Evolutionary conservation across 495 filamentous ascomycete species (phyloP).

Genomic region (Aspergillus taichungensis): DNA sequence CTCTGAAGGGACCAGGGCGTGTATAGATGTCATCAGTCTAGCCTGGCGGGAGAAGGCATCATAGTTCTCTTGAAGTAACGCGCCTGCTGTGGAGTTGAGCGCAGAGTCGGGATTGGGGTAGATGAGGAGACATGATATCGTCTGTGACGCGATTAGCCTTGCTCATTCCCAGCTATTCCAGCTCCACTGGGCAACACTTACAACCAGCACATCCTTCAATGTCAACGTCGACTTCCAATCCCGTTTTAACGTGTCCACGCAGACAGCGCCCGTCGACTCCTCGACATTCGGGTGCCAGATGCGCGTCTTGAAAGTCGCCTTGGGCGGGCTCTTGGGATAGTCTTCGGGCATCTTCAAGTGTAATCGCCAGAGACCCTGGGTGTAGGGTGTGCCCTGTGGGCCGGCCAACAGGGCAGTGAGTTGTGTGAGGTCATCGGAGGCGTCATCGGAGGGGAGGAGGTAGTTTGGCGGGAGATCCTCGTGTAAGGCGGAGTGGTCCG

Average conservation of each 20-base stretch:
- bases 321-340: slow-evolving; percentile 58
- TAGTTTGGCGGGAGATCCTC: slow-evolving; percentile 57
- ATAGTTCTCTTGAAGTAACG: slow-evolving; percentile 55
- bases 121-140: slow-evolving; percentile 63
- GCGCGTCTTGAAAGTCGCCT: slow-evolving; percentile 55
- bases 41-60: slow-evolving; percentile 52
- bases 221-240: slow-evolving; percentile 57
- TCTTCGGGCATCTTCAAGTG: slow-evolving; percentile 54
- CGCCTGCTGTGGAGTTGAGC: slow-evolving; percentile 56
- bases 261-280: slow-evolving; percentile 54
- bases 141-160: slow-evolving; percentile 26
- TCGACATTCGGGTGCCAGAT: slow-evolving; percentile 73
- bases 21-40: slow-evolving; percentile 57
- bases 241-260: slow-evolving; percentile 63
- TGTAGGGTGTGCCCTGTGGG: slow-evolving; percentile 56
- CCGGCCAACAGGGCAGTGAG: slow-evolving; percentile 53
- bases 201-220: slow-evolving; percentile 53
- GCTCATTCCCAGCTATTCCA: background rate
- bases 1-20: slow-evolving; percentile 46
- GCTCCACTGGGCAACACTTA: slow-evolving; percentile 17
- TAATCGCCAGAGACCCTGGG: slow-evolving; percentile 50
- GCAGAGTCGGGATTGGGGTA: slow-evolving; percentile 65
- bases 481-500: slow-evolving; percentile 56
- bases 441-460: slow-evolving; percentile 43
- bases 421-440: slow-evolving; percentile 50